Base-by-base conservation (phyloP, 768 basidiomycete genomes). In the Amanita rimosa region DNA sequence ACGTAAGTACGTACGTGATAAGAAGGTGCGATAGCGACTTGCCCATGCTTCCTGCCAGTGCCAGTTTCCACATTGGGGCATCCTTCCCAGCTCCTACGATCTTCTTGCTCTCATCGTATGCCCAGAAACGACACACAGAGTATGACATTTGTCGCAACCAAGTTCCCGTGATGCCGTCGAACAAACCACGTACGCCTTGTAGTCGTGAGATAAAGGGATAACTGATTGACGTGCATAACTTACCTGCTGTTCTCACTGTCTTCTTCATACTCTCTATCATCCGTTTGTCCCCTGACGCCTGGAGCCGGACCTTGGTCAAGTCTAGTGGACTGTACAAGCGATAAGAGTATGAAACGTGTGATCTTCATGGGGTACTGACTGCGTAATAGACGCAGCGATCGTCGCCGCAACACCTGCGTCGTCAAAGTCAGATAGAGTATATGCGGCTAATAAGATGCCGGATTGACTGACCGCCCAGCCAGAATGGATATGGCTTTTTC, bases 61-160 rank as follows among this genome's bases (percentile, higher is more conserved):
- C 88, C 37, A 94, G 72, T 63, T 89, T 79, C 82, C 83, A 93
- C 9, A 86, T 79, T 2, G 89, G 79, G 0, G 83, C 74, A 54
- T 85, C 73, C 57, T 77, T 73, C 29, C 77, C 78, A 8, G 85
- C 84, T 17, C 85, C 85, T 0, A 93, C 57, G 6, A 83, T 54
- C 69, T 84, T 89, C 73, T 92, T 94, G 62, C 83, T 87, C 68
- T 88, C 85, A 53, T 93, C 90, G 62, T 93, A 91, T 13, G 86
- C 88, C 79, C 88, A 92, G 70, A 92, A 94, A n/a, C 90, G 74
- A 62, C 87, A 90, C 62, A 92, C 70, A 37, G 86, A 90, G 67
- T 94, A 94, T 29, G 82, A 86, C 88, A 93, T 90, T 66, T 95
- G 91, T 24, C 91, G 78, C 64, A 95, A 66, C 79, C 88, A 84